Base-by-base conservation (phyloP, 164 flowering plant genomes). In the Aristolochia contorta region DNA sequence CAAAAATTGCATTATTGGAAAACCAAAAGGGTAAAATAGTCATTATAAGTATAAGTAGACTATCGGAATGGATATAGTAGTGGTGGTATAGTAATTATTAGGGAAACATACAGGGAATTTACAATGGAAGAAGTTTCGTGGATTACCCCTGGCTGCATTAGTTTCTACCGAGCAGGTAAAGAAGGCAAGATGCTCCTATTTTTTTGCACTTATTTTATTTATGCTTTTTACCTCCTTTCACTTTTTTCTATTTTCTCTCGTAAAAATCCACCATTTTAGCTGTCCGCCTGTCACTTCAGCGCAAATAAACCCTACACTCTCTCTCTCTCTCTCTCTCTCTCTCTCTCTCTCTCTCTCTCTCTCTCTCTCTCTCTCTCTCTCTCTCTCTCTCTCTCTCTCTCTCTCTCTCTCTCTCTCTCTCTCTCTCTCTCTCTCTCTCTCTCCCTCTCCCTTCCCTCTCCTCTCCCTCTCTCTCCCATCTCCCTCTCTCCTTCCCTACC, bases 241-340 rank as follows among this genome's bases (percentile, higher is more conserved):
- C n/a, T 54, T 64, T 60, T 60, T 64, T 24, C 54, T 53, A 43
- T 54, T 72, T 72, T 58, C 47, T 62, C 74, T 68, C 72, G 59
- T 66, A 13, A 74, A 74, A 14, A 64, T 66, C 77, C 73, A 68
- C 72, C 80, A 67, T 78, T 83, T 77, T 81, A 82, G 88, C 67
- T 83, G 82, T 79, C 73, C 60, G 69, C 69, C 61, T 76, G 74
- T 76, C 86, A 80, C 70, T 77, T 78, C 74, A 76, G 68, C 83
- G 78, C 84, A 81, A 74, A 78, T 73, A 79, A 80, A 74, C 73
- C 68, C 82, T 67, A 72, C 53, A 51, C 58, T 54, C 21, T 41
- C 58, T 41, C 13, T n/a, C 61, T 55, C 66, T 22, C 47, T 50
- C 57, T 30, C 64, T 50, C 32, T 32, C 48, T 52, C 23, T 33